A percentile compares a stretch with the other conserved stretches of the same genome.
Evolutionary conservation across 2,329 filamentous ascomycete species (phyloP).

Genomic region (Paecilomyces dactylethromorphus): DNA sequence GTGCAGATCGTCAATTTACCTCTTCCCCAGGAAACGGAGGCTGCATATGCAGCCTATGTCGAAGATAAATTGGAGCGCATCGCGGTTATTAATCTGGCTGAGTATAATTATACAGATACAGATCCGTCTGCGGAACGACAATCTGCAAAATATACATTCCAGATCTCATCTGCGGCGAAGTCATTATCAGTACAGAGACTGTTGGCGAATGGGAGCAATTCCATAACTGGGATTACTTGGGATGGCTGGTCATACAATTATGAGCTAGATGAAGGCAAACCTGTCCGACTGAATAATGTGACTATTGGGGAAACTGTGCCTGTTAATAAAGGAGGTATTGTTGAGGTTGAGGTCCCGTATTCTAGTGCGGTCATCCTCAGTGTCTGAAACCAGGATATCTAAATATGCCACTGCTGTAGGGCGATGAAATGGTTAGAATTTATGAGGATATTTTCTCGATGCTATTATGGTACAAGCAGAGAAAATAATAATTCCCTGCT

Average conservation of each 20-base stretch:
- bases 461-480: too few relatives aligned
- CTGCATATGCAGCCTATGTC: conserved; percentile 53
- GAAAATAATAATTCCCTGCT: too few relatives aligned
- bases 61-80: conserved; percentile 40
- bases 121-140: conserved; percentile 26
- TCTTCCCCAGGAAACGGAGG: conserved; percentile 34
- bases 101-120: conserved; percentile 53
- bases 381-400: neutral
- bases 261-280: conserved; percentile 49
- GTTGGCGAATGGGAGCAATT: conserved; percentile 57
- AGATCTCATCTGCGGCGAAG: conserved; percentile 14
- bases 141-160: conserved; percentile 17
- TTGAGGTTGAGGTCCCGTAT: conserved; percentile 18
- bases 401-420: too few relatives aligned
- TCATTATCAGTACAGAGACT: conserved; percentile 42
- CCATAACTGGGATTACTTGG: conserved; percentile 55
- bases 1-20: conserved; percentile 46
- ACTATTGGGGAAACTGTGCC: conserved; percentile 44
- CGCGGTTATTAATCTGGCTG: conserved; percentile 52
- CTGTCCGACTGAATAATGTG: conserved; percentile 50
- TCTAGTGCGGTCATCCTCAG: conserved; percentile 21
- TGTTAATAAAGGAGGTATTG: conserved; percentile 27
- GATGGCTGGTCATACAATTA: conserved; percentile 58
- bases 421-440: too few relatives aligned
- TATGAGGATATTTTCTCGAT: too few relatives aligned